Evolutionary conservation across 2,329 filamentous ascomycete genomes (phyloP).

Genomic region (Daldinia eschscholtzii): DNA sequence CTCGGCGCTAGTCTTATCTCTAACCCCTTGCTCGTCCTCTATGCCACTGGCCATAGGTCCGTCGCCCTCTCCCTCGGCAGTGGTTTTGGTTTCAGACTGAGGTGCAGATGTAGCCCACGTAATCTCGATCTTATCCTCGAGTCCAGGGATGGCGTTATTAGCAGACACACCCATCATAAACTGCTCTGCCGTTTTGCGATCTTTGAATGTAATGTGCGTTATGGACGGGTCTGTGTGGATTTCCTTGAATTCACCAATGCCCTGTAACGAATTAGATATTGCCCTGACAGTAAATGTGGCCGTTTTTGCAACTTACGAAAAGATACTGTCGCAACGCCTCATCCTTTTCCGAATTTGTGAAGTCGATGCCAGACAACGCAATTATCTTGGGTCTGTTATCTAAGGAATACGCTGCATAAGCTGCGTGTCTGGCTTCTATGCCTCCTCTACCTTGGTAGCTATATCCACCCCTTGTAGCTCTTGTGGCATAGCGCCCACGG

Average conservation of each 20-base stretch:
- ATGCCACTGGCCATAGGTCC: constrained; percentile 38
- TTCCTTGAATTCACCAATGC: constrained; percentile 72
- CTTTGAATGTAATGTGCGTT: constrained; percentile 73
- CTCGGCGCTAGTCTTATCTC: constrained; percentile 42
- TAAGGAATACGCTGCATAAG: constrained; percentile 74
- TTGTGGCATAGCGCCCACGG: constrained; percentile 54
- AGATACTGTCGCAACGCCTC: constrained; percentile 79
- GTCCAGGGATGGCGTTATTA: constrained; percentile 69
- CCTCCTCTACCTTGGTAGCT: constrained; percentile 61
- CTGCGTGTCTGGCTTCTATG: constrained; percentile 57
- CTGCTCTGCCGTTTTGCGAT: constrained; percentile 78
- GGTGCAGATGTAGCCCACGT: constrained; percentile 67
- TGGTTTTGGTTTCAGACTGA: constrained; percentile 36
- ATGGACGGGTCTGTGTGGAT: constrained; percentile 62
- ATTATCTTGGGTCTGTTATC: constrained; percentile 82
- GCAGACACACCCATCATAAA: constrained; percentile 68
- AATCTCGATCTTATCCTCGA: constrained; percentile 73
- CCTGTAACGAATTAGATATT: constrained; percentile 58
- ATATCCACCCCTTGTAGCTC: constrained; percentile 58
- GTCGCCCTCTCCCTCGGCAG: constrained; percentile 37
- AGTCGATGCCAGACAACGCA: constrained; percentile 72
- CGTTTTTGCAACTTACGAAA: constrained; percentile 64
- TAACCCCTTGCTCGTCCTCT: constrained; percentile 45
- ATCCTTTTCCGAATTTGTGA: constrained; percentile 72
- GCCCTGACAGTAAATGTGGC: background rate